A percentile compares a stretch with the other conserved stretches of the same genome.
phyloP scores from a whole-genome alignment of 768 basidiomycete species.

The Mycena floridula region DNA sequence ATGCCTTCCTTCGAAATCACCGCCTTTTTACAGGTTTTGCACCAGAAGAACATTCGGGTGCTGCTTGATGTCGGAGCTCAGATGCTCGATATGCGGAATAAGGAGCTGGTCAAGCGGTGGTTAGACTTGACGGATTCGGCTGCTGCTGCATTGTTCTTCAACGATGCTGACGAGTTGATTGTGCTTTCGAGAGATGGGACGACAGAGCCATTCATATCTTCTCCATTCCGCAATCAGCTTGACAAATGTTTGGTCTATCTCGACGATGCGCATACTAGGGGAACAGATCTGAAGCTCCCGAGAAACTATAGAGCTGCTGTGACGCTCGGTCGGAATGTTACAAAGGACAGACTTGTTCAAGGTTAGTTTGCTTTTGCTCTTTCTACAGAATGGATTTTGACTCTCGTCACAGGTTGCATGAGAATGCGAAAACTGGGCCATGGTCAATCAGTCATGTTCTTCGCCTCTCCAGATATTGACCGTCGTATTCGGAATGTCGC shows the following conservation, averaged over 20 bases:
- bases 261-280: conserved; percentile 47
- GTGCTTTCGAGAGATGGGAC: conserved; percentile 30
- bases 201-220: conserved; percentile 28
- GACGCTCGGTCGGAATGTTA: conserved; percentile 43
- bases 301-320: conserved; percentile 36
- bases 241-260: conserved; percentile 40
- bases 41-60: conserved; percentile 35
- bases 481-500: conserved; percentile 30
- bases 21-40: conserved; percentile 20
- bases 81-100: conserved; percentile 44
- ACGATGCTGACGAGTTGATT: conserved; percentile 27
- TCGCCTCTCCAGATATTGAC: conserved; percentile 37
- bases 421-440: conserved; percentile 43
- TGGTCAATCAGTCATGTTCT: conserved; percentile 43
- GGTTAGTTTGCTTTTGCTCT: conserved; percentile 26
- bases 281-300: conserved; percentile 49
- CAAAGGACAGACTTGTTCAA: conserved; percentile 47
- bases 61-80: conserved; percentile 53
- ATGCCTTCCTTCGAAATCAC: conserved; percentile 22
- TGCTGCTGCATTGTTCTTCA: conserved; percentile 38
- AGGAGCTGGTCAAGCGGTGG: conserved; percentile 34
- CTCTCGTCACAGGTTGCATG: conserved; percentile 44
- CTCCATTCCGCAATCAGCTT: conserved; percentile 28
- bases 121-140: conserved; percentile 22
- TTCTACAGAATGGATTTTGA: conserved; percentile 22